Evolutionary conservation across 202 grass and related monocot genomes (phyloP).

Genomic region (Sporobolus alterniflorus): DNA sequence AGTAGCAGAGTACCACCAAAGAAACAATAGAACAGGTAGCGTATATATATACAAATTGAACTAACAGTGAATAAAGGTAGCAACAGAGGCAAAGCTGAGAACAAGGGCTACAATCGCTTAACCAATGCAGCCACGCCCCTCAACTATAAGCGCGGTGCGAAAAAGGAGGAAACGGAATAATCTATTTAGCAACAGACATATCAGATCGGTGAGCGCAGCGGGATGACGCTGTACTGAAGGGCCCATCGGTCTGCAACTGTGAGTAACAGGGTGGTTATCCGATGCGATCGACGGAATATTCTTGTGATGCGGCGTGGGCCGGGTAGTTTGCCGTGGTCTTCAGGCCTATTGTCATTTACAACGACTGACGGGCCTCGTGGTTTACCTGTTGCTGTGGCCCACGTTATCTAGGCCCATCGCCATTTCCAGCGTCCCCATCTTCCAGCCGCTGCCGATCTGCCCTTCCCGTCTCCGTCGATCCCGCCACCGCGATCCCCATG

Average conservation of each 20-base stretch:
- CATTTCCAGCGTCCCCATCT: conserved; percentile 3
- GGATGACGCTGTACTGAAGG: fast-evolving
- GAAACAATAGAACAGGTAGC: conserved; percentile 18
- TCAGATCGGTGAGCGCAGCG: conserved; percentile 16
- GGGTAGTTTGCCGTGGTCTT: background rate
- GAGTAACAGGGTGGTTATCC: no score
- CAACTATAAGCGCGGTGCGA: background rate
- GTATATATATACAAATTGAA: background rate
- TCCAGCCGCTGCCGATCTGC: conserved; percentile 20
- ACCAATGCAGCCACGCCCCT: background rate
- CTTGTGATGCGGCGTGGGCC: background rate
- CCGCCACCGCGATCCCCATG: conserved; percentile 44
- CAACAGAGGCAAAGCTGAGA: background rate
- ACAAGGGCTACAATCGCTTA: conserved; percentile 3
- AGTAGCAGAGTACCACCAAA: background rate
- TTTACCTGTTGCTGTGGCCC: background rate
- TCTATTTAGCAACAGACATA: background rate
- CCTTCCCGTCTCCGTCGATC: background rate
- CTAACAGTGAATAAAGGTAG: background rate
- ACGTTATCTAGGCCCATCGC: background rate
- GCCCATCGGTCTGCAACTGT: background rate
- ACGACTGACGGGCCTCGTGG: background rate
- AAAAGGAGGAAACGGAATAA: background rate
- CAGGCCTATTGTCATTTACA: background rate
- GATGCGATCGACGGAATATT: conserved; percentile 24